A percentile compares a stretch with the other conserved stretches of the same genome.
phyloP scores from a whole-genome alignment of 257 asterid species.

The Forsythia suspensa region DNA sequence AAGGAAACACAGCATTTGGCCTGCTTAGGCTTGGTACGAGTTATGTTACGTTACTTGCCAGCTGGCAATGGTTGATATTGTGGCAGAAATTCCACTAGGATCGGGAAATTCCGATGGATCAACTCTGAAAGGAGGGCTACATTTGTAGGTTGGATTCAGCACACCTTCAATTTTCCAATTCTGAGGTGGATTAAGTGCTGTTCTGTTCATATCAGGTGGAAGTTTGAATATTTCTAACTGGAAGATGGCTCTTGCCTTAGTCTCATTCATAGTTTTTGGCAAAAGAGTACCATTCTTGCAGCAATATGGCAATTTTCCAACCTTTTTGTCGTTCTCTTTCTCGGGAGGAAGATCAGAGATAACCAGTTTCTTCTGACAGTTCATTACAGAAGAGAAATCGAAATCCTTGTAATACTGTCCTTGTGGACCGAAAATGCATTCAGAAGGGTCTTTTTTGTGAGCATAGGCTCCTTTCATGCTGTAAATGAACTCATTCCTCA shows the following conservation, averaged over 20 bases:
- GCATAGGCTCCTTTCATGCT: constrained; percentile 80
- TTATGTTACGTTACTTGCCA: constrained; percentile 76
- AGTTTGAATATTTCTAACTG: constrained; percentile 80
- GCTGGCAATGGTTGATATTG: constrained; percentile 59
- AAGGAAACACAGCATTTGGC: constrained; percentile 82
- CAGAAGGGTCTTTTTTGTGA: constrained; percentile 63
- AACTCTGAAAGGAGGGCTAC: constrained; percentile 70
- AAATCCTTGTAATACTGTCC: constrained; percentile 65
- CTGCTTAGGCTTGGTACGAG: constrained; percentile 53
- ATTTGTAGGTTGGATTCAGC: constrained; percentile 62
- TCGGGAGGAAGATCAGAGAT: constrained; percentile 74
- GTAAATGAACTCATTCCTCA: constrained; percentile 81
- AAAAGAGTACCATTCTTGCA: constrained; percentile 69
- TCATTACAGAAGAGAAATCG: constrained; percentile 70
- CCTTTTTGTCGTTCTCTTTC: constrained; percentile 55
- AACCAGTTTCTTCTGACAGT: constrained; percentile 62
- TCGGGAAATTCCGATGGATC: constrained; percentile 72
- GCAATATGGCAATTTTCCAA: constrained; percentile 74
- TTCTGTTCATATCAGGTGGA: constrained; percentile 76
- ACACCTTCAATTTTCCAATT: constrained; percentile 73
- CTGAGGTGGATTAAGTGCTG: constrained; percentile 72
- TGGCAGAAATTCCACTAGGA: constrained; percentile 52
- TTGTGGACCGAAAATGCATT: constrained; percentile 78
- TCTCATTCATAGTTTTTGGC: constrained; percentile 70
- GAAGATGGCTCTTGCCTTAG: constrained; percentile 63